phyloP scores from a whole-genome alignment of 208 protist species.

The Crithidia brevicula region DNA sequence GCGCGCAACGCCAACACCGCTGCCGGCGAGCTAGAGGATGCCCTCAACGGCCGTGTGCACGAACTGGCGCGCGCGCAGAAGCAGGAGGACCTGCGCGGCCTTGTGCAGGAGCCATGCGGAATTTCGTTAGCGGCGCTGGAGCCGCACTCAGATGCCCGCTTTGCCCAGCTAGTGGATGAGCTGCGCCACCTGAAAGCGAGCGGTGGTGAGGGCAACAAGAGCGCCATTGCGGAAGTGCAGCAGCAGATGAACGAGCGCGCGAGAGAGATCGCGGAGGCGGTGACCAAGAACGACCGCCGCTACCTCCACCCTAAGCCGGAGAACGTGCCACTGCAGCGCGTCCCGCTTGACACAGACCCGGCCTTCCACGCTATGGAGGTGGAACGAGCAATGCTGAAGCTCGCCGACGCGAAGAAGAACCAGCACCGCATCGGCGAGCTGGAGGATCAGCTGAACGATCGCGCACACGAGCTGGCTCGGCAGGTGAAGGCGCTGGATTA shows the following conservation, averaged over 20 bases:
- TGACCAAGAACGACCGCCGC: conserved; percentile 62
- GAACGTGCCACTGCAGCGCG: conserved; percentile 48
- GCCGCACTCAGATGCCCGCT: conserved; percentile 66
- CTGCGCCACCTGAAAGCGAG: conserved; percentile 53
- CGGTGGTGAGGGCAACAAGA: not conserved
- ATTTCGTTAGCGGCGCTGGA: conserved; percentile 55
- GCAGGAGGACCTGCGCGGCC: conserved; percentile 51
- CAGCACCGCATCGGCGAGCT: conserved; percentile 54
- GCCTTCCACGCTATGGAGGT: conserved; percentile 60
- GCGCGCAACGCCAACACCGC: conserved; percentile 43
- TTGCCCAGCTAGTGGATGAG: conserved; percentile 59
- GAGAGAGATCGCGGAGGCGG: conserved; percentile 58
- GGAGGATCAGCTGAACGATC: conserved; percentile 56
- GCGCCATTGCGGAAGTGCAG: conserved; percentile 45
- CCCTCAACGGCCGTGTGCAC: conserved; percentile 67
- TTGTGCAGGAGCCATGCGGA: conserved; percentile 46
- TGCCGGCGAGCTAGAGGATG: conserved; percentile 60
- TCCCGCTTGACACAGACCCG: conserved; percentile 69
- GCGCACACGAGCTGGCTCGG: conserved; percentile 54
- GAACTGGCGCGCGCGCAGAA: conserved; percentile 66
- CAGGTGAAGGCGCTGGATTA: conserved; percentile 61
- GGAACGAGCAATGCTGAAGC: conserved; percentile 61
- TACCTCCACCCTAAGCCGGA: conserved; percentile 63
- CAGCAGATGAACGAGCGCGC: conserved; percentile 66
- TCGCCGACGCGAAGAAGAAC: conserved; percentile 58